phyloP scores from a whole-genome alignment of 345 rosid genomes.

The Aquilaria malaccensis region DNA sequence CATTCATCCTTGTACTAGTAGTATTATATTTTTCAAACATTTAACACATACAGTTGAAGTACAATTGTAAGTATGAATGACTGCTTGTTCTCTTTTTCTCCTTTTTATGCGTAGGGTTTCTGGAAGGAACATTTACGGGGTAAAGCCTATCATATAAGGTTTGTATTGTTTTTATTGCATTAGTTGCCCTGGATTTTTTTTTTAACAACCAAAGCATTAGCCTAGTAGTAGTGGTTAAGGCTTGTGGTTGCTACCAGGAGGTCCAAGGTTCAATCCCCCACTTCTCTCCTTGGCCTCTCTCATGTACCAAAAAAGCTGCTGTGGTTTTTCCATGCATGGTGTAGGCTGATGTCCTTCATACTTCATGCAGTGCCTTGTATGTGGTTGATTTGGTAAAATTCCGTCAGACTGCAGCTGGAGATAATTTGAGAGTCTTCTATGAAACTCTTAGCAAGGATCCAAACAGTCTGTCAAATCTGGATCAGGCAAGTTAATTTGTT shows the following conservation, averaged over 20 bases:
- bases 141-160: slow-evolving; percentile 95
- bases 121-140: slow-evolving; percentile 98
- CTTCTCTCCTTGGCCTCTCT: too few relatives aligned
- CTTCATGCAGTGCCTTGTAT: slow-evolving; percentile 74
- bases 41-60: neutral
- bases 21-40: neutral
- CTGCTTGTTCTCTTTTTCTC: slow-evolving; percentile 13
- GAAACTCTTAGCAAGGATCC: slow-evolving; percentile 99
- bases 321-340: neutral
- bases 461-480: slow-evolving; percentile 92
- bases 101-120: slow-evolving; percentile 61
- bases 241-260: slow-evolving; percentile 11
- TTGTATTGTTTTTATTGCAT: neutral
- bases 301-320: neutral
- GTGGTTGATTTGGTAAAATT: slow-evolving; percentile 92
- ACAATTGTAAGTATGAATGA: neutral
- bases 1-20: neutral
- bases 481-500: slow-evolving; percentile 48
- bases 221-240: too few relatives aligned
- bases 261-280: too few relatives aligned
- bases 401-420: slow-evolving; percentile 97
- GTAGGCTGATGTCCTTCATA: slow-evolving; percentile 18
- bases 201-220: too few relatives aligned
- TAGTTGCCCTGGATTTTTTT: too few relatives aligned
- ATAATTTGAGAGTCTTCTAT: slow-evolving; percentile 90